Percentiles rank a stretch among this genome's conserved stretches.
phyloP scores from a whole-genome alignment of 306 rosid species.

The Lablab purpureus region DNA sequence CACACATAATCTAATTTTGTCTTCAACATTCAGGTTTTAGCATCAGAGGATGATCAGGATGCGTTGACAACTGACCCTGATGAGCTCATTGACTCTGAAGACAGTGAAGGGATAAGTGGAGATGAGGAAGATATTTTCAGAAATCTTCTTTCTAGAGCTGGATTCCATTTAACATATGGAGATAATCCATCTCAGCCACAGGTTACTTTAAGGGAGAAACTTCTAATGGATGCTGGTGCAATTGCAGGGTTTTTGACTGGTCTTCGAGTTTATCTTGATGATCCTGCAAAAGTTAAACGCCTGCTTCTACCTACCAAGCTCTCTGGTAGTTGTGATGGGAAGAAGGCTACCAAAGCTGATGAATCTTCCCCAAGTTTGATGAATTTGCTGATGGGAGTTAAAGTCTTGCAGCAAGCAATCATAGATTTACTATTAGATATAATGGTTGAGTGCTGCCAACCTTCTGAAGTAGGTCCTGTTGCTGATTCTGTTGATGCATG shows the following conservation, averaged over 20 bases:
- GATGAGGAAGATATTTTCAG: slow-evolving; percentile 98
- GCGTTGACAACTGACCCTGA: slow-evolving; percentile 99
- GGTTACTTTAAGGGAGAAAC: slow-evolving; percentile 94
- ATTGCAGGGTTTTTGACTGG: slow-evolving; percentile 98
- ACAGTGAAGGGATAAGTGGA: slow-evolving; percentile 95
- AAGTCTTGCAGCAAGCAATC: slow-evolving; percentile 96
- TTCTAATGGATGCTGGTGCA: slow-evolving; percentile 97
- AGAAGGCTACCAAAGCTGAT: slow-evolving; percentile 72
- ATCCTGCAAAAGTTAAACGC: slow-evolving; percentile 98
- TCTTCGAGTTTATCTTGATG: slow-evolving; percentile 99
- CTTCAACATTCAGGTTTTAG: slow-evolving; percentile 75
- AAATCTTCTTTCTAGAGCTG: slow-evolving; percentile 94
- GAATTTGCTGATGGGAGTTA: slow-evolving; percentile 99
- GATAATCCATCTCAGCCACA: slow-evolving; percentile 98
- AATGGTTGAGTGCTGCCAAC: slow-evolving; percentile 99
- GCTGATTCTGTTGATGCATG: slow-evolving; percentile 66
- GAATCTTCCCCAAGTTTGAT: slow-evolving; percentile 98
- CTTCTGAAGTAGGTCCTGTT: slow-evolving; percentile 77
- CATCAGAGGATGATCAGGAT: slow-evolving; percentile 97
- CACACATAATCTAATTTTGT: slow-evolving; percentile 44
- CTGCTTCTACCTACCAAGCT: slow-evolving; percentile 96
- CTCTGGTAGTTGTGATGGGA: slow-evolving; percentile 82
- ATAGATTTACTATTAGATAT: slow-evolving; percentile 96
- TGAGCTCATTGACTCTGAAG: slow-evolving; percentile 94
- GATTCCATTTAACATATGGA: slow-evolving; percentile 96